Evolutionary conservation across 1,139 yeast genomes (phyloP), one percentile per base, ranked within the genome.

Genomic region (Maudiozyma humilis): DNA sequence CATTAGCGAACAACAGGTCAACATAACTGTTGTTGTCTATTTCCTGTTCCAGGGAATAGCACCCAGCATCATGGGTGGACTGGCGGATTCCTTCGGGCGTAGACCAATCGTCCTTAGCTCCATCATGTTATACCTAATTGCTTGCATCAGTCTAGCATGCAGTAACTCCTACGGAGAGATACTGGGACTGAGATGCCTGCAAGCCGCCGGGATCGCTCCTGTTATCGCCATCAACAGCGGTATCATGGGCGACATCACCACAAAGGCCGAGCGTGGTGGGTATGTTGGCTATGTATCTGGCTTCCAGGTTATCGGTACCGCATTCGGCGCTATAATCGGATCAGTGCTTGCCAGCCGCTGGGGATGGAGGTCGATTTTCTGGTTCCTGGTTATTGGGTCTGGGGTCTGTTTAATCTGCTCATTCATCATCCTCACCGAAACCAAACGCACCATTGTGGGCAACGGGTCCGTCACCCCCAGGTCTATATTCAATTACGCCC

Each of bases 301-400:
- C 0, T 64, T 79, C n/a, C 73, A 79, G 2, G 69, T 82, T 10
- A 55, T 82, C 16, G 94, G 93, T 1, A 82, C 78, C 54, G 87
- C 86, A 0, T 69, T 83, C 48, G 89, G 94, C 4, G 86, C 93
- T 0, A 64, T 85, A n/a, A 64, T 85, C 20, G 95, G 95, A 17
- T 83, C 89, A 5, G 76, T 72, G 0, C 60, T 85, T 29, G 73
- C 79, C 2, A 64, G 75, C 2, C 62, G 71, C 14, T 75, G 82
- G 69, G 72, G 75, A 10, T 85, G 94, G 93, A 69, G 87, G 47
- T 79, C 86, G 0, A 78, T 84, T 18, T 86, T 85, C 56, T 80
- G 86, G 77, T 82, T 84, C 49, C 63, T 82, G 41, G 78, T 82
- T 4, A 77, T 82, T 18, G 74, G 79, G 3, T 72, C 80, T 14